A percentile compares a stretch with the other conserved stretches of the same genome.
Evolutionary conservation across 495 filamentous ascomycete genomes (phyloP).

Genomic region (Rusavskia elegans): DNA sequence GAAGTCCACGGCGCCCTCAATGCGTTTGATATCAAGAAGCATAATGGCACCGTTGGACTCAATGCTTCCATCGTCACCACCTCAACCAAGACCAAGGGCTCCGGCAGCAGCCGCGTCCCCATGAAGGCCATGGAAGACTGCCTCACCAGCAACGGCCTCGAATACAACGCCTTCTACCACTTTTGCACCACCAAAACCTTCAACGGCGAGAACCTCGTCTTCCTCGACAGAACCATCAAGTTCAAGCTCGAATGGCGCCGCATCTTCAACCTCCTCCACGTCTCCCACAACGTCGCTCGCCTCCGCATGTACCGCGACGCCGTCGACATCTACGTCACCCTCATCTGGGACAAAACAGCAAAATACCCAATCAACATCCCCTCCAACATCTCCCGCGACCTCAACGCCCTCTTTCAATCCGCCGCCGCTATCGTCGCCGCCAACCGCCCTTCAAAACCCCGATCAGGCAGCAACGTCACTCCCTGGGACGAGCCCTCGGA

Average conservation of each 20-base stretch:
- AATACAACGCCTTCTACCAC: constrained; percentile 28
- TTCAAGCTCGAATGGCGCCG: constrained; percentile 30
- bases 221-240: constrained; percentile 38
- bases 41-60: background rate
- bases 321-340: constrained; percentile 40
- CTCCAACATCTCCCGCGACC: constrained; percentile 25
- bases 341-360: constrained; percentile 36
- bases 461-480: background rate
- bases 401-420: constrained; percentile 34
- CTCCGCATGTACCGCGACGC: constrained; percentile 31
- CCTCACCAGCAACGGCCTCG: constrained; percentile 33
- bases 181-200: constrained; percentile 49
- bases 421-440: constrained; percentile 15
- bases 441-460: background rate
- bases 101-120: constrained; percentile 19
- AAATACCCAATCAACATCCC: constrained; percentile 51
- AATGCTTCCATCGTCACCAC: background rate
- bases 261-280: constrained; percentile 7
- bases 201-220: constrained; percentile 53
- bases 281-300: constrained; percentile 18
- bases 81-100: background rate
- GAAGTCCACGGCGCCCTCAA: too few relatives aligned
- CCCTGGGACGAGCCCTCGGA: constrained; percentile 11
- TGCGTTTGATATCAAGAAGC: too few relatives aligned
- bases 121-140: constrained; percentile 43